Percentiles rank a stretch among this genome's conserved stretches.
These are phyloP conservation scores for Rhododendron ovatum DNA, from an alignment of 148 eudicot genomes.

Conservation along the genomic window DNA sequence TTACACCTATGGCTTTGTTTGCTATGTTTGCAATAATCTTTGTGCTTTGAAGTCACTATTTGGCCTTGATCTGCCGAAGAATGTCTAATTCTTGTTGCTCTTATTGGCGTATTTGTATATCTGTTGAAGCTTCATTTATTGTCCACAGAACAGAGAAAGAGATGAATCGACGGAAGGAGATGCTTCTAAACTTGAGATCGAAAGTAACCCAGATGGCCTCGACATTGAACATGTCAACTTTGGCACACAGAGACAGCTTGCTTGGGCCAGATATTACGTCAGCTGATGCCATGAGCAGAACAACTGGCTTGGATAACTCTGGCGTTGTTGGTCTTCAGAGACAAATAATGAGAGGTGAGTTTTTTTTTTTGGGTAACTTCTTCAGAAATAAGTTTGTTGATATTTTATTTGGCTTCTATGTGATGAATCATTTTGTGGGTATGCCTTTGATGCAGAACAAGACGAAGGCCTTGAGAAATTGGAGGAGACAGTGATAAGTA, in stretches of 20 bases:
- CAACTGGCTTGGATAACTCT: constrained; percentile 66
- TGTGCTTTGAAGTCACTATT: constrained; percentile 1
- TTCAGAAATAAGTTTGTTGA: background rate
- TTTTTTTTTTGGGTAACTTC: background rate
- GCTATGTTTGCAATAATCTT: no score
- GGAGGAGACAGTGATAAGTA: constrained; percentile 84
- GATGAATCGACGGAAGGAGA: constrained; percentile 71
- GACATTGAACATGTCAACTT: constrained; percentile 82
- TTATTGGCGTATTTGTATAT: background rate
- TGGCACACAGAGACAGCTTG: constrained; percentile 79
- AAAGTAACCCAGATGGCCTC: constrained; percentile 86
- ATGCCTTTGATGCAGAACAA: constrained; percentile 62
- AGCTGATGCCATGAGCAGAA: constrained; percentile 71
- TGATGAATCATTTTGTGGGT: constrained; percentile 2
- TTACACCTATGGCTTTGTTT: background rate
- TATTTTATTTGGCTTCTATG: background rate
- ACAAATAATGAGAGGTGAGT: constrained; percentile 85
- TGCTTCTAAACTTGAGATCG: constrained; percentile 68
- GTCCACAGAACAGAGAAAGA: constrained; percentile 72
- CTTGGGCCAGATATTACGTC: constrained; percentile 79
- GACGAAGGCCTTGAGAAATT: constrained; percentile 88
- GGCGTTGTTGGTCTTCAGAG: constrained; percentile 85
- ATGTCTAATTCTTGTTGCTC: background rate
- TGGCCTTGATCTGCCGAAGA: constrained; percentile 14
- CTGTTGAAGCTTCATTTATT: constrained; percentile 10